Conservation (phyloP, 1,284 basidiomycete species). For the Tylopilus orsonianus region DNA sequence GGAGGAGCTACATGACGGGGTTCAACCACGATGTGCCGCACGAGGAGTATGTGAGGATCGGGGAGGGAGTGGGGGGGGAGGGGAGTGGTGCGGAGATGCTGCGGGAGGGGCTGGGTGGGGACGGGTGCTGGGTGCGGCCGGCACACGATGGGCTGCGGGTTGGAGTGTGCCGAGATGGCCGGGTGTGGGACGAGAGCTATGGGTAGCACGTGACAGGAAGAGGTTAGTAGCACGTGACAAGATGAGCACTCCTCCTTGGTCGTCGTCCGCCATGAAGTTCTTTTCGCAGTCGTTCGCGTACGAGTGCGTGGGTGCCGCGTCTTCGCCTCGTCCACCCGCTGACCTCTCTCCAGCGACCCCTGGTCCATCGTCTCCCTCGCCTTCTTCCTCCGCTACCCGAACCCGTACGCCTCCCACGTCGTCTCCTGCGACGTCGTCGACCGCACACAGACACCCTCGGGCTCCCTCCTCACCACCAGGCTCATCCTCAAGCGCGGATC, state of each 20-base stretch:
- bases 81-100: conserved; percentile 46
- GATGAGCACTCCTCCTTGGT: conserved; percentile 8
- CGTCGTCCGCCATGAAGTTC: conserved; percentile 67
- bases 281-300: conserved; percentile 79
- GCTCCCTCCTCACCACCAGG: conserved; percentile 83
- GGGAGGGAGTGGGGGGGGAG: conserved; percentile 51
- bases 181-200: conserved; percentile 53
- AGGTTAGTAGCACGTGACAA: too few relatives aligned
- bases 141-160: conserved; percentile 69
- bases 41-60: conserved; percentile 62
- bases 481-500: conserved; percentile 91
- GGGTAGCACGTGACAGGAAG: conserved; percentile 21
- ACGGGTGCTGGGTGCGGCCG: conserved; percentile 60
- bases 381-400: conserved; percentile 95
- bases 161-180: conserved; percentile 39
- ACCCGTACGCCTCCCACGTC: conserved; percentile 93
- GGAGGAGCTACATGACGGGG: conserved; percentile 68
- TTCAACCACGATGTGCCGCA: conserved; percentile 70
- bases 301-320: conserved; percentile 57
- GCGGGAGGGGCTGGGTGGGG: conserved; percentile 43
- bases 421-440: conserved; percentile 94
- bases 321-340: too few relatives aligned
- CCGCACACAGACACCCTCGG: conserved; percentile 67
- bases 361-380: conserved; percentile 91
- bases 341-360: conserved; percentile 60